Percentiles rank a stretch among this genome's conserved stretches.
Evolutionary conservation across 495 filamentous ascomycete species (phyloP).

Genomic region (Podospora conica): DNA sequence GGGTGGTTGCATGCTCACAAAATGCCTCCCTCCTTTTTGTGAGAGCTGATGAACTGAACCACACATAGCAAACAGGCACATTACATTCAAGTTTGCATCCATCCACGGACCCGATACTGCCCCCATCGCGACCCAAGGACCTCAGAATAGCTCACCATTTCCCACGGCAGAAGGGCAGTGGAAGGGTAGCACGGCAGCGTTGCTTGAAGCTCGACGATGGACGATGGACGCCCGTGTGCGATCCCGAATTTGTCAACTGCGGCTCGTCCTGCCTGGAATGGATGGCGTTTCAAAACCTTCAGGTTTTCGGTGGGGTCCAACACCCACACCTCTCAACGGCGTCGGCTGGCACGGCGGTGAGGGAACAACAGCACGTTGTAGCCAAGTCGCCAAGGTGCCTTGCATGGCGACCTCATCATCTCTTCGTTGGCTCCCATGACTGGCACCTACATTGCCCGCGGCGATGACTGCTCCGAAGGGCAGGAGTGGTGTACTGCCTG

Average conservation of each 20-base stretch:
- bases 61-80: background rate
- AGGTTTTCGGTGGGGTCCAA: background rate
- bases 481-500: no score
- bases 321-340: background rate
- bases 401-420: background rate
- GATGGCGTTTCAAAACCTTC: background rate
- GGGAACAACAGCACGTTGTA: background rate
- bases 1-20: background rate
- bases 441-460: background rate
- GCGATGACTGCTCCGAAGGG: background rate
- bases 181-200: background rate
- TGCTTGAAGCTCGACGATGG: background rate
- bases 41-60: background rate
- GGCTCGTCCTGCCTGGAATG: background rate
- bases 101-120: background rate
- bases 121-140: background rate
- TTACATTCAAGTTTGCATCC: no score
- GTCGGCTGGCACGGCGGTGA: background rate
- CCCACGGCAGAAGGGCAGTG: background rate
- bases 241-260: background rate
- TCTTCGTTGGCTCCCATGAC: background rate
- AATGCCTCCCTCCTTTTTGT: background rate
- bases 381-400: background rate
- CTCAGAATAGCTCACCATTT: background rate
- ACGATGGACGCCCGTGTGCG: background rate